Base-by-base conservation (phyloP, 2,329 filamentous ascomycete species). In the Rosellinia necatrix region DNA sequence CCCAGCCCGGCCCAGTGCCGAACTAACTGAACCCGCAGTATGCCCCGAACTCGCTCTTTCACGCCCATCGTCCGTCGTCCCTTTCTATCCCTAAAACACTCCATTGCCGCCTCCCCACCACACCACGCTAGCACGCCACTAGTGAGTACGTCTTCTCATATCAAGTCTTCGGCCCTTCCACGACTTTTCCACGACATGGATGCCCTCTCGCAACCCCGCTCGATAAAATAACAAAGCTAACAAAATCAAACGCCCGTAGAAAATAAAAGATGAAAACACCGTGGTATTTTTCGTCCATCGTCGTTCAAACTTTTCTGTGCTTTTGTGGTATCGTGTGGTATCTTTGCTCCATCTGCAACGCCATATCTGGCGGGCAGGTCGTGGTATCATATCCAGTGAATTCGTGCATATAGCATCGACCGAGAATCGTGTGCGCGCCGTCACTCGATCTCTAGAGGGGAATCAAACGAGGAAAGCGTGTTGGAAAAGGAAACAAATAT, bases 381-480 rank as follows among this genome's bases (percentile, higher is more conserved):
- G 63, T 71, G 70, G 69, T 71, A 72, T 70, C 69, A 71, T 72
- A 63, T 68, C 63, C 64, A 64, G 60, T 65, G 61, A 64, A 62
- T 64, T 68, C 65, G 59, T 70, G 59, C 64, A 65, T 70, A 68
- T 70, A 70, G 64, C 64, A 60, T 69, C 61, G 69, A 66, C 56
- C 49, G 53, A 64, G 50, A 54, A 65, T 68, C 67, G 62, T 68
- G 56, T 65, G 64, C 60, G 62, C 56, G 58, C 55, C 56, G 59
- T 64, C 58, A 59, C 56, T 61, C 64, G 61, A 64, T 56, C 35
- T 52, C 48, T 53, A 19, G 55, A 57, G 52, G 61, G 61, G 60
- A 66, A 66, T 64, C 54, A 57, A 60, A 58, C 27, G 57, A 58
- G 53, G 46, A 52, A 44, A 60, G 44, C 32, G 7, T 38, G 42